These are phyloP conservation scores for Nakazawaea molendinolei DNA, from an alignment of 805 yeast genomes.

Conservation along the genomic window DNA sequence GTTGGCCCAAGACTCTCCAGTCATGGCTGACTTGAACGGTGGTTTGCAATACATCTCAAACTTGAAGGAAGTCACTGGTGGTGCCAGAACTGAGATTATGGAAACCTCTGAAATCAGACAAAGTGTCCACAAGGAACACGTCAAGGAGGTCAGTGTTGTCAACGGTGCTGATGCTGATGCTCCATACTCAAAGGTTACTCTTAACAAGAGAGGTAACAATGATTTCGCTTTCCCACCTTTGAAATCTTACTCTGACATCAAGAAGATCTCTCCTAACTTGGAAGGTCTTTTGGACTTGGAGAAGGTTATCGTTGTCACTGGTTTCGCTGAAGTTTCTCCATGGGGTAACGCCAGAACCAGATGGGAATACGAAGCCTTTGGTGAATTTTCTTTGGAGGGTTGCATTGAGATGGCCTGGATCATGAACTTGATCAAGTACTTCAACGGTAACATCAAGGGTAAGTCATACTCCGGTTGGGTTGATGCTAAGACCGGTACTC, in stretches of 20 bases:
- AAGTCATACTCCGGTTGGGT: conserved; percentile 96
- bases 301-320: conserved; percentile 89
- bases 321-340: conserved; percentile 98
- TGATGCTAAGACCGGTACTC: conserved; percentile 86
- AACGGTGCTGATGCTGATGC: conserved; percentile 86
- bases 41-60: conserved; percentile 92
- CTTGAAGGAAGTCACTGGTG: conserved; percentile 79
- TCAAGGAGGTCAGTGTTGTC: conserved; percentile 79
- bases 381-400: conserved; percentile 95
- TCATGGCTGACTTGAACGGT: conserved; percentile 98
- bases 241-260: conserved; percentile 70
- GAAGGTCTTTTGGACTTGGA: conserved; percentile 92
- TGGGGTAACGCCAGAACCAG: conserved; percentile 99
- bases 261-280: conserved; percentile 61
- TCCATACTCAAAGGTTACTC: conserved; percentile 67
- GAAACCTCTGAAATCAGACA: conserved; percentile 89
- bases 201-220: conserved; percentile 94
- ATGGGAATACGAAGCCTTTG: conserved; percentile 98
- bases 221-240: conserved; percentile 88
- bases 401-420: conserved; percentile 99
- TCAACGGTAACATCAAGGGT: conserved; percentile 84
- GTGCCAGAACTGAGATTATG: conserved; percentile 67
- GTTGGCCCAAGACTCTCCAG: conserved; percentile 88
- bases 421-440: conserved; percentile 95
- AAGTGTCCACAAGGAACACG: conserved; percentile 90